Base-by-base conservation (phyloP, 2,329 filamentous ascomycete genomes). In the Claviceps paspali region DNA sequence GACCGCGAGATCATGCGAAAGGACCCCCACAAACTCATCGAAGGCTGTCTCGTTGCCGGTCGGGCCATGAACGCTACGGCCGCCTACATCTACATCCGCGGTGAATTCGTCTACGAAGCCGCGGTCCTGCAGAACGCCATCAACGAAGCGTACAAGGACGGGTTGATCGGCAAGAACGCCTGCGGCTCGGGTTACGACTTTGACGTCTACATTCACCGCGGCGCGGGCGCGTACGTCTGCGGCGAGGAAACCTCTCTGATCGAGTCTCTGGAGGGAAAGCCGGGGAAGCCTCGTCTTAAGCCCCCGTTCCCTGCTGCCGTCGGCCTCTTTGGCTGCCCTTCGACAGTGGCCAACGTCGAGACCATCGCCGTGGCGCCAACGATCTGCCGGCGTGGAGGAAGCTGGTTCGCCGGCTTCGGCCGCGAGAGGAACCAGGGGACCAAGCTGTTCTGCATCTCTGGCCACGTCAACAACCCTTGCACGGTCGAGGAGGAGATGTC, bases 1-100 rank as follows among this genome's bases (percentile, higher is more conserved):
- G 91, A 98, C 63, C 81, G 91, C 56, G 91, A 98, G 63, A 98
- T 98, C 50, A 98, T 98, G 91, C 86, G 91, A 64, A 98, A 98
- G 68, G 91, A 98, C 60, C 91, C 91, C 45, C 91, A 98, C 71
- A 98, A 98, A 73, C 82, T 98, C 47, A 70, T 98, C 55, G 91
- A 98, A 67, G 91, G 91, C 57, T 98, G 91, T 63, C 70, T 98
- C 46, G 81, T 98, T 34, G 86, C 91, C 48, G 91, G 91, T 36
- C 82, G 91, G 56, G 87, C 91, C 56, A 98, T 98, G 91, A 98
- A 98, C 67, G 91, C 87, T 55, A 91, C 84, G 33, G 91, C 91
- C 41, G 91, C 91, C 49, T 98, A 98, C 67, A 98, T 98, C 59
- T 98, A 98, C 64, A 98, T 98, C 53, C 87, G 91, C 59, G 91